Evolutionary conservation across 345 rosid species (phyloP), one percentile per base, ranked within the genome.

Genomic region (Mallotus nudiflorus): DNA sequence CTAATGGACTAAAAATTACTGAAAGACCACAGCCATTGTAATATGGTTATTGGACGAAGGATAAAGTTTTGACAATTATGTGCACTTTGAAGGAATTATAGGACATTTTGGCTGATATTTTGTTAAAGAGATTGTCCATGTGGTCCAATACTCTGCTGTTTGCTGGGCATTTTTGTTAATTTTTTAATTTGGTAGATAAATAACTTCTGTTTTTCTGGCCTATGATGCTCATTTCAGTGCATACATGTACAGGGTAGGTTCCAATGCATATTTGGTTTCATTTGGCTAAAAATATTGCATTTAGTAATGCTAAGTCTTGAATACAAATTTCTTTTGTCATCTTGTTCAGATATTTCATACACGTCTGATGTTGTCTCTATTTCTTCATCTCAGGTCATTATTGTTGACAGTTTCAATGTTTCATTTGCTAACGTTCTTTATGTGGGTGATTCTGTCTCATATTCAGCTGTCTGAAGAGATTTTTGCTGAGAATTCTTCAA

Each of bases 391-490:
- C n/a, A n/a, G n/a, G n/a, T n/a, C n/a, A n/a, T n/a, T 67, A 20
- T 37, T 22, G 40, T 1, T 54, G 1, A 2, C 8, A 3, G 52
- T 39, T 11, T 16, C 8, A 22, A 66, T 11, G 45, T 51, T 49
- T n/a, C 31, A 4, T 20, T 14, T 33, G 60, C 25, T 70, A 9
- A 31, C 25, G 12, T 46, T 37, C 20, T 49, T 65, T 52, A 37
- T 52, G 15, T 24, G 24, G 27, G 6, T 61, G 5, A 64, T 65
- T 70, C 31, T 33, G 94, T 86, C 83, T 67, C 78, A 83, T 1
- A 73, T 77, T 73, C 73, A 67, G 73, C 76, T 70, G 63, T 24
- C 85, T 24, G 66, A 72, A 56, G 88, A 78, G 65, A 40, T 88
- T 22, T 31, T 67, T 76, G 58, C 39, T 9, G n/a, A n/a, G n/a